These are phyloP conservation scores for Pseudohalonectria lignicola DNA, from an alignment of 2,329 filamentous ascomycete species.

Conservation along the genomic window DNA sequence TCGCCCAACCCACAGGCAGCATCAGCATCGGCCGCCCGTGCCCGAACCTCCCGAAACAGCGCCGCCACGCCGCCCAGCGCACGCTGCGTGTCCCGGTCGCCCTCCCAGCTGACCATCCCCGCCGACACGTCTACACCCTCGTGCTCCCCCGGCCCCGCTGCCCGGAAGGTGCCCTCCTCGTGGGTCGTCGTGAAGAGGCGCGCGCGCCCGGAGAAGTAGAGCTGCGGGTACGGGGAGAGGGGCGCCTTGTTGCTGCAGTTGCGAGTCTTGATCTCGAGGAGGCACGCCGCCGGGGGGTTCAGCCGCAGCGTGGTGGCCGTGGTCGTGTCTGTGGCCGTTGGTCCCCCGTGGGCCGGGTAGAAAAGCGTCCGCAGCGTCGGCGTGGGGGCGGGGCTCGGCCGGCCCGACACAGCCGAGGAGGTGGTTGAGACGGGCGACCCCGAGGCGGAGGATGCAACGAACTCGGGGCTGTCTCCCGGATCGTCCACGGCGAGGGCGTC, in stretches of 20 bases:
- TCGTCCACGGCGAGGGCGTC: slow-evolving; percentile 8
- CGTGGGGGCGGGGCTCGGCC: not conserved
- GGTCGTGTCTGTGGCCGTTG: not conserved
- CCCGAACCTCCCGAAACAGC: slow-evolving; percentile 4
- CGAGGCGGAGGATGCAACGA: not conserved
- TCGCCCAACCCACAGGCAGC: no score
- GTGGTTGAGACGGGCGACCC: not conserved
- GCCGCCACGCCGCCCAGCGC: slow-evolving; percentile 5
- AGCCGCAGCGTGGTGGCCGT: slow-evolving; percentile 5
- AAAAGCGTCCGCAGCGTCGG: not conserved
- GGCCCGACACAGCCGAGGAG: slow-evolving; percentile 1
- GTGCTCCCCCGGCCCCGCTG: not conserved
- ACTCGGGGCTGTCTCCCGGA: slow-evolving; percentile 7
- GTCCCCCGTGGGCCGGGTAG: not conserved
- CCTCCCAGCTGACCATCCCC: slow-evolving; percentile 4
- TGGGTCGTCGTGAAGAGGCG: slow-evolving; percentile 9
- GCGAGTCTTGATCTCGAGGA: slow-evolving; percentile 12
- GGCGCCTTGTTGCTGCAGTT: not conserved
- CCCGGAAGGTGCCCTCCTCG: slow-evolving; percentile 6
- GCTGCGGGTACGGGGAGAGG: slow-evolving; percentile 8
- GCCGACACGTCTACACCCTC: slow-evolving; percentile 2
- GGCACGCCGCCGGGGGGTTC: slow-evolving; percentile 5
- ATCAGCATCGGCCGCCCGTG: slow-evolving; percentile 1
- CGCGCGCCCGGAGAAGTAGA: slow-evolving; percentile 10
- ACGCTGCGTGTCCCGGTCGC: slow-evolving; percentile 1